Conservation (phyloP, 805 yeast species). For the Candida cerambycidarum region DNA sequence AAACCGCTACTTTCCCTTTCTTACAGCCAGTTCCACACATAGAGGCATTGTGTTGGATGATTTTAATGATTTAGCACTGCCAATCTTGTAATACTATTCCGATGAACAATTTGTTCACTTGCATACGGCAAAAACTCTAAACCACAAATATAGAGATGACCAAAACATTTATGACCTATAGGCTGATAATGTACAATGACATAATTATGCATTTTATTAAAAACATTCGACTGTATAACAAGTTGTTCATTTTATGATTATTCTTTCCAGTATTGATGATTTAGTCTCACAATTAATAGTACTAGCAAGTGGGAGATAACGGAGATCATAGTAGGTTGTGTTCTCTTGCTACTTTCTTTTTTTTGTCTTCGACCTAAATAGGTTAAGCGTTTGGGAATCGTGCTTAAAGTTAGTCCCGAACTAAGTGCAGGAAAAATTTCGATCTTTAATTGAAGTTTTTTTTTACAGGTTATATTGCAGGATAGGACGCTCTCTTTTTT, state of each 20-base stretch:
- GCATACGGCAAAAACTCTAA: conserved; percentile 7
- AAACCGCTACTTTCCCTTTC: not conserved
- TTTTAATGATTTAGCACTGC: conserved; percentile 3
- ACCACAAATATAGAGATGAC: not conserved
- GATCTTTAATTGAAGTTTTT: not conserved
- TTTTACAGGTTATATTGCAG: conserved; percentile 6
- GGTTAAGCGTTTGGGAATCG: not conserved
- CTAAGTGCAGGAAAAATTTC: conserved; percentile 1
- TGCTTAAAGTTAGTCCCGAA: conserved; percentile 4
- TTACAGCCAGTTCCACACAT: not conserved
- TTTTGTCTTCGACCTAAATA: not conserved
- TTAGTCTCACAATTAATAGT: too few relatives aligned
- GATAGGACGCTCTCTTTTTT: not conserved
- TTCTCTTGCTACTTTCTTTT: not conserved
- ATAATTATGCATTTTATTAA: not conserved
- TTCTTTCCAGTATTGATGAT: too few relatives aligned
- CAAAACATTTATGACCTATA: not conserved
- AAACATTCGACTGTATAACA: too few relatives aligned
- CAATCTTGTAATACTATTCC: conserved; percentile 1
- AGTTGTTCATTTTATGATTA: too few relatives aligned
- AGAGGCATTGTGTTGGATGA: not conserved
- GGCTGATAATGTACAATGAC: not conserved
- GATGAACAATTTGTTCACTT: conserved; percentile 8
- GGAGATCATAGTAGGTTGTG: conserved; percentile 2
- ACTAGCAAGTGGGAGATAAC: not conserved